A percentile compares a stretch with the other conserved stretches of the same genome.
phyloP scores from a whole-genome alignment of 768 basidiomycete genomes.

The Hygrocybe coccinea region DNA sequence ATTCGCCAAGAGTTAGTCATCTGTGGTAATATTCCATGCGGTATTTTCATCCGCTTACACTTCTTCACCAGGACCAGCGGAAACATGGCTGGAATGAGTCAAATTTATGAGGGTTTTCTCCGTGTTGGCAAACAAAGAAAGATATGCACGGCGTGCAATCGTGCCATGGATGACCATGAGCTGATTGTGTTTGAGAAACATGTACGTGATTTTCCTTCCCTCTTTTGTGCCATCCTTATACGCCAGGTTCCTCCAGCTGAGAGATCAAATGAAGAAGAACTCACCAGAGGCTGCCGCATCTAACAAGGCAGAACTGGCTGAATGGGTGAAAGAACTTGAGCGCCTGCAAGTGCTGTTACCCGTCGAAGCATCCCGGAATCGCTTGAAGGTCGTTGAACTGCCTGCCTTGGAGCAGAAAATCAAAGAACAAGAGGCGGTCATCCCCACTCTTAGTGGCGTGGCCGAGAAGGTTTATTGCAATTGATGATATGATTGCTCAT shows the following conservation, averaged over 20 bases:
- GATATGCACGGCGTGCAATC: constrained; percentile 71
- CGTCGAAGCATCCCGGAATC: constrained; percentile 47
- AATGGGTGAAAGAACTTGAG: constrained; percentile 59
- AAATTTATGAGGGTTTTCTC: constrained; percentile 53
- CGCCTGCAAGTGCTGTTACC: constrained; percentile 58
- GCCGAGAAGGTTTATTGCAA: constrained; percentile 57
- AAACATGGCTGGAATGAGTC: constrained; percentile 25
- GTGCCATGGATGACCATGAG: constrained; percentile 52
- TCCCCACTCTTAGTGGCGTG: constrained; percentile 45
- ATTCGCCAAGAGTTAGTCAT: constrained; percentile 40
- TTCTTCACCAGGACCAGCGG: constrained; percentile 2
- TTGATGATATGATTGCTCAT: constrained; percentile 2
- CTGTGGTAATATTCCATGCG: not conserved
- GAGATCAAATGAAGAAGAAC: constrained; percentile 53
- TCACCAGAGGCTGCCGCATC: constrained; percentile 45
- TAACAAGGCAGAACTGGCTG: constrained; percentile 42
- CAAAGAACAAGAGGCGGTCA: constrained; percentile 47
- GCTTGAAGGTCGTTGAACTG: constrained; percentile 57
- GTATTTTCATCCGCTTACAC: not conserved
- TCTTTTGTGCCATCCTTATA: constrained; percentile 3
- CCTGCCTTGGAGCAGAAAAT: constrained; percentile 62
- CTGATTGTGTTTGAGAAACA: constrained; percentile 62
- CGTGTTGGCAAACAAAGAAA: constrained; percentile 57
- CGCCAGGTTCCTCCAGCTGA: constrained; percentile 42
- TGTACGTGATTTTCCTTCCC: constrained; percentile 43